phyloP scores from a whole-genome alignment of 139 green algal species.

The Chlorella sp. region DNA sequence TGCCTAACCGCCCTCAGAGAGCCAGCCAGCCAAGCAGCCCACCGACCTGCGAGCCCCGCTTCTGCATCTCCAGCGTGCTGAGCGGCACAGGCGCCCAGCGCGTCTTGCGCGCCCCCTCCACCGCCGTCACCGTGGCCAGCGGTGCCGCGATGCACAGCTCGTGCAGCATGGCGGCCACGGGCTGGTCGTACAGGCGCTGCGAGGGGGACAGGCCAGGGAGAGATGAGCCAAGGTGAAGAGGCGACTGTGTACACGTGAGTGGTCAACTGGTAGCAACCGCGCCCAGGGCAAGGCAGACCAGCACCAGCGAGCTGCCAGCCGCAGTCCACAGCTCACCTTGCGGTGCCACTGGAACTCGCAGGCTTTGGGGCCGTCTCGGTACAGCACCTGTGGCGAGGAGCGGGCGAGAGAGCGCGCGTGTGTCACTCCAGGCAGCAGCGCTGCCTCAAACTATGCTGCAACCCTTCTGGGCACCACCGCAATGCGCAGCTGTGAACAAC shows the following conservation, averaged over 20 bases:
- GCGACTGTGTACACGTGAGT: too few species aligned
- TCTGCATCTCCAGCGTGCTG: slow-evolving; percentile 97
- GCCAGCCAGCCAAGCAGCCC: background rate
- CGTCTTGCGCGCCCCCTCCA: slow-evolving; percentile 62
- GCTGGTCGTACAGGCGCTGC: slow-evolving; percentile 87
- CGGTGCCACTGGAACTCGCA: slow-evolving; percentile 85
- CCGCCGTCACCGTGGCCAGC: slow-evolving; percentile 61
- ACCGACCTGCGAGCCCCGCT: slow-evolving; percentile 72
- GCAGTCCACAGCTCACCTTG: background rate
- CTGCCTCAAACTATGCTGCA: too few species aligned
- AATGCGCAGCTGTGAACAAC: too few species aligned
- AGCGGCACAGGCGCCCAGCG: slow-evolving; percentile 85
- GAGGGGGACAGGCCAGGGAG: too few species aligned
- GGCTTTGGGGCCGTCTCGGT: slow-evolving; percentile 18
- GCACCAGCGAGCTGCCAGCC: too few species aligned
- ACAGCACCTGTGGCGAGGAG: slow-evolving; percentile 26
- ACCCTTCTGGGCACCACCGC: too few species aligned
- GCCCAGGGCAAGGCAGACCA: too few species aligned
- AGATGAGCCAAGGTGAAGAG: too few species aligned
- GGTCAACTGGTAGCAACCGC: too few species aligned
- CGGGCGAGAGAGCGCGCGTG: too few species aligned
- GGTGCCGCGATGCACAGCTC: slow-evolving; percentile 73
- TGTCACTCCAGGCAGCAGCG: too few species aligned
- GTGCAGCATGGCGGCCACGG: slow-evolving; percentile 79
- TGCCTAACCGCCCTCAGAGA: too few species aligned